Conservation (phyloP, 768 basidiomycete species). For the Boletus edulis region DNA sequence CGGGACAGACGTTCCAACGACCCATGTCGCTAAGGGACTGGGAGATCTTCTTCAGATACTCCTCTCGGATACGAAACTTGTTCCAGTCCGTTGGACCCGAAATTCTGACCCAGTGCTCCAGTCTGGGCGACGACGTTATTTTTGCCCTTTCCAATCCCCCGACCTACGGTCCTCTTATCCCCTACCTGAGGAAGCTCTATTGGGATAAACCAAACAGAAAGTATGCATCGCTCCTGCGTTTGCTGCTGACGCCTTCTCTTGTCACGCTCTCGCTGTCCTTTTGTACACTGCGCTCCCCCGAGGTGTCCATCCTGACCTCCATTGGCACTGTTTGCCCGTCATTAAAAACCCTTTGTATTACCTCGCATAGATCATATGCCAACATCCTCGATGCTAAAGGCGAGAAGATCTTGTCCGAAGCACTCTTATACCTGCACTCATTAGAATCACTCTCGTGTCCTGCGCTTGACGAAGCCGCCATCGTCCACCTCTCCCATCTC, state of each 20-base stretch:
- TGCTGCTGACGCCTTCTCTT: slow-evolving; percentile 23
- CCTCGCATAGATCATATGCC: background rate
- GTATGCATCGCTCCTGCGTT: slow-evolving; percentile 19
- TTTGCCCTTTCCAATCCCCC: slow-evolving; percentile 26
- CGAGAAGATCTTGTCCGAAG: slow-evolving; percentile 21
- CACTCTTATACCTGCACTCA: slow-evolving; percentile 15
- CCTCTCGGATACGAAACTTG: slow-evolving; percentile 19
- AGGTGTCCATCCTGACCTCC: slow-evolving; percentile 18
- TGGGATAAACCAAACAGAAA: slow-evolving; percentile 17
- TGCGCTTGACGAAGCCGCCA: slow-evolving; percentile 18
- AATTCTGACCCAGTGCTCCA: background rate
- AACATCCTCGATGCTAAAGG: slow-evolving; percentile 9
- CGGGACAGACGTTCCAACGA: slow-evolving; percentile 20
- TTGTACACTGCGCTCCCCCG: slow-evolving; percentile 12
- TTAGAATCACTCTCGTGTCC: slow-evolving; percentile 18
- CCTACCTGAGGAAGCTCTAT: slow-evolving; percentile 17
- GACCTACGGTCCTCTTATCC: slow-evolving; percentile 18
- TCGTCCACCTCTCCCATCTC: slow-evolving; percentile 24
- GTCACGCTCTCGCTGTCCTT: slow-evolving; percentile 9
- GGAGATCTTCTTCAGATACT: slow-evolving; percentile 27
- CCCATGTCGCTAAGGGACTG: slow-evolving; percentile 28
- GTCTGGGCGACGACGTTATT: slow-evolving; percentile 20
- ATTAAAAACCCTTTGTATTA: slow-evolving; percentile 13
- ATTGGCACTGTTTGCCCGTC: slow-evolving; percentile 22
- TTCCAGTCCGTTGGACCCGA: background rate